These are phyloP conservation scores for Fallopia convolvulus DNA, from an alignment of 148 eudicot genomes.

Conservation along the genomic window DNA sequence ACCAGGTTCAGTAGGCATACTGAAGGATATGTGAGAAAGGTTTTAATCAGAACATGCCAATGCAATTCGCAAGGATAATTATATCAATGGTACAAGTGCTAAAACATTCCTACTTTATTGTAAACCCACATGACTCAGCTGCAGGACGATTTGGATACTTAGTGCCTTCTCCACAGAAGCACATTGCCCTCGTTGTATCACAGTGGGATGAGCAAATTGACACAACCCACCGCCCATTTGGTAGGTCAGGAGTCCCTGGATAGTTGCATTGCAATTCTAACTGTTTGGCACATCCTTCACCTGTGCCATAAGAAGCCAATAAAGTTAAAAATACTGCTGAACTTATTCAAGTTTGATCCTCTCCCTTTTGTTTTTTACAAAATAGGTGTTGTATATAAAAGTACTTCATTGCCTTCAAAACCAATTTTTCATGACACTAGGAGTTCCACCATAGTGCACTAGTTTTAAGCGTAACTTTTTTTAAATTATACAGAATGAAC, in stretches of 20 bases:
- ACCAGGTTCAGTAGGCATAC: slow-evolving; percentile 51
- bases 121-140: slow-evolving; percentile 85
- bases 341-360: background rate
- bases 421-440: background rate
- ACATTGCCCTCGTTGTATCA: slow-evolving; percentile 87
- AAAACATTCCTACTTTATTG: slow-evolving; percentile 44
- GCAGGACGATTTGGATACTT: slow-evolving; percentile 89
- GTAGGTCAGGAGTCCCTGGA: slow-evolving; percentile 49
- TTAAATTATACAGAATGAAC: background rate
- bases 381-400: background rate
- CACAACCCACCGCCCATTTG: slow-evolving; percentile 78
- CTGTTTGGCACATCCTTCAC: slow-evolving; percentile 62
- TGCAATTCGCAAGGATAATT: background rate
- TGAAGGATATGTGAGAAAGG: slow-evolving; percentile 17
- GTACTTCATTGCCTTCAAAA: background rate
- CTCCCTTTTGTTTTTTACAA: background rate
- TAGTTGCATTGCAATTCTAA: slow-evolving; percentile 58
- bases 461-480: no score
- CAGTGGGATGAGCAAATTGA: slow-evolving; percentile 78
- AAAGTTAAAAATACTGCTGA: background rate
- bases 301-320: slow-evolving; percentile 28
- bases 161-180: slow-evolving; percentile 95
- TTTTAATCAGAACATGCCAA: background rate
- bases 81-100: background rate
- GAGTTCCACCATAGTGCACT: background rate